Conservation (phyloP, 1,284 basidiomycete species). For the Malassezia brasiliensis region DNA sequence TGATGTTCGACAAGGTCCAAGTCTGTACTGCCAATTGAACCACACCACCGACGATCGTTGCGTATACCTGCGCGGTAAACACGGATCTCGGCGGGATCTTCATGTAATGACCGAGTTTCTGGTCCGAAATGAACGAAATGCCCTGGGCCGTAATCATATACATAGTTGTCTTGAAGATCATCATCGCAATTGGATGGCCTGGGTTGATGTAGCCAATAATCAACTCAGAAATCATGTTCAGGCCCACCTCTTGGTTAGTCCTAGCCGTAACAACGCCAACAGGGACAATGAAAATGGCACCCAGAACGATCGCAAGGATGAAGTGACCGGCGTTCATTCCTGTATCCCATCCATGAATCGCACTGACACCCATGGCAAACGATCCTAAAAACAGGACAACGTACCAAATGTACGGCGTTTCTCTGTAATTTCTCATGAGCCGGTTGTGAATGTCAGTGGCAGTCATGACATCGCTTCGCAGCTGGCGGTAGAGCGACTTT, state of each 20-base stretch:
- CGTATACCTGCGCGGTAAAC: slow-evolving; percentile 66
- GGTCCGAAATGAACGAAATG: slow-evolving; percentile 80
- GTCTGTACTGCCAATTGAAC: slow-evolving; percentile 53
- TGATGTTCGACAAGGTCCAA: slow-evolving; percentile 65
- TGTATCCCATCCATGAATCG: slow-evolving; percentile 62
- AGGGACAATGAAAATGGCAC: slow-evolving; percentile 74
- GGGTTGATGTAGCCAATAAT: slow-evolving; percentile 54
- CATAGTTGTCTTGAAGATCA: slow-evolving; percentile 86
- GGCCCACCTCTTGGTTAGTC: slow-evolving; percentile 66
- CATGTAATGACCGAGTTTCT: slow-evolving; percentile 94
- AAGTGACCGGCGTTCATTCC: slow-evolving; percentile 60
- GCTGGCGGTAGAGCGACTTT: slow-evolving; percentile 61
- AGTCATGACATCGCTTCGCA: slow-evolving; percentile 66
- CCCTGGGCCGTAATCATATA: slow-evolving; percentile 37
- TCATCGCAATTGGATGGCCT: slow-evolving; percentile 60
- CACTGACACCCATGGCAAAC: slow-evolving; percentile 58
- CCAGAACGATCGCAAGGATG: slow-evolving; percentile 61
- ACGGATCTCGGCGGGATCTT: slow-evolving; percentile 85
- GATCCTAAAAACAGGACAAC: slow-evolving; percentile 55
- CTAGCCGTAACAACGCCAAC: slow-evolving; percentile 84
- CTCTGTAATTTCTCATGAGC: slow-evolving; percentile 83
- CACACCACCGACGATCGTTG: slow-evolving; percentile 60
- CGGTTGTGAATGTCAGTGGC: slow-evolving; percentile 91
- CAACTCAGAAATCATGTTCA: slow-evolving; percentile 82
- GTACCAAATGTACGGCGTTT: slow-evolving; percentile 94